A percentile compares a stretch with the other conserved stretches of the same genome.
These are phyloP conservation scores for Schizosaccharomyces japonicus DNA, from an alignment of 805 yeast species.

Conservation along the genomic window DNA sequence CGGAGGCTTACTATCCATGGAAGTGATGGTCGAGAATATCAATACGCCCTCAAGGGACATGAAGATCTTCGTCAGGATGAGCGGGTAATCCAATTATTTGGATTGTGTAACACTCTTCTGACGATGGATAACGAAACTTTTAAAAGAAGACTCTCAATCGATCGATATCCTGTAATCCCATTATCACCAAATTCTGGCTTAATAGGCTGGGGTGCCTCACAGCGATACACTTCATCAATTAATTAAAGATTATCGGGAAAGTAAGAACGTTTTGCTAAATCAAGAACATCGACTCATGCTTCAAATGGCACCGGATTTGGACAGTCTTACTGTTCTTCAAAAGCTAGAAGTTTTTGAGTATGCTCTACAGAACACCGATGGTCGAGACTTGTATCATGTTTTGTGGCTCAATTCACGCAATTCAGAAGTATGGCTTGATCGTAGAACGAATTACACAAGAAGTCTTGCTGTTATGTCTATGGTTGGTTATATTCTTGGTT, in stretches of 20 bases:
- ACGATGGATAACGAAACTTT: slow-evolving; percentile 84
- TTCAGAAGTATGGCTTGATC: slow-evolving; percentile 91
- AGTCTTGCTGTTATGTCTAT: slow-evolving; percentile 95
- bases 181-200: slow-evolving; percentile 87
- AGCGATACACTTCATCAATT: slow-evolving; percentile 88
- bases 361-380: slow-evolving; percentile 82
- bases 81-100: slow-evolving; percentile 91
- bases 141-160: slow-evolving; percentile 82
- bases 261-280: slow-evolving; percentile 64
- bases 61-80: slow-evolving; percentile 96
- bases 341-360: slow-evolving; percentile 92
- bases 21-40: slow-evolving; percentile 77
- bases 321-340: slow-evolving; percentile 62
- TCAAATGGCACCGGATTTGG: slow-evolving; percentile 95
- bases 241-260: slow-evolving; percentile 77
- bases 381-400: slow-evolving; percentile 86
- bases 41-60: slow-evolving; percentile 69
- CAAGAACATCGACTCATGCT: slow-evolving; percentile 88
- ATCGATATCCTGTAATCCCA: slow-evolving; percentile 80
- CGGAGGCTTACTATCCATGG: slow-evolving; percentile 60
- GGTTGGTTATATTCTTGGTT: slow-evolving; percentile 89
- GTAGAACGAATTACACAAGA: slow-evolving; percentile 86
- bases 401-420: slow-evolving; percentile 89
- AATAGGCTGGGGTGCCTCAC: slow-evolving; percentile 86
- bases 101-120: slow-evolving; percentile 72